Percentiles rank a stretch among this genome's conserved stretches.
Evolutionary conservation across 805 yeast species (phyloP).

Genomic region (Metschnikowia bowlesiae): DNA sequence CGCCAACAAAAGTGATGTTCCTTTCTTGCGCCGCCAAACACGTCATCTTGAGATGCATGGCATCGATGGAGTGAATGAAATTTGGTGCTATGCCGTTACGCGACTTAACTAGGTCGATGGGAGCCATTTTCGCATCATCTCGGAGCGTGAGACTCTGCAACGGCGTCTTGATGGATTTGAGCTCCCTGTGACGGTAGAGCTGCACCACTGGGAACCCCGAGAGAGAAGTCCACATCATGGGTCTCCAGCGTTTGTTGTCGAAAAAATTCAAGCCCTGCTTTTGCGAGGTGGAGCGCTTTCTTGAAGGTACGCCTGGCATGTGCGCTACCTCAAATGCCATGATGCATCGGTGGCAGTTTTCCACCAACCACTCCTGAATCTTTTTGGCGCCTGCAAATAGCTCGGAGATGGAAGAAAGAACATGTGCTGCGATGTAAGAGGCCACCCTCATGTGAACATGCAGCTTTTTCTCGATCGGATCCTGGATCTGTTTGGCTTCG

Average conservation of each 20-base stretch:
- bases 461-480: not conserved
- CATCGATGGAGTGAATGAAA: constrained; percentile 40
- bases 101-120: constrained; percentile 28
- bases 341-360: constrained; percentile 28
- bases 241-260: constrained; percentile 20
- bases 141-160: constrained; percentile 22
- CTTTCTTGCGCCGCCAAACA: constrained; percentile 20
- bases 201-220: constrained; percentile 42
- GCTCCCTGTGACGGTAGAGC: constrained; percentile 22
- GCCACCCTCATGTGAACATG: constrained; percentile 4
- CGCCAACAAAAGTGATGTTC: constrained; percentile 31
- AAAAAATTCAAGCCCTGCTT: constrained; percentile 17
- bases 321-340: constrained; percentile 20
- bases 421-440: constrained; percentile 10
- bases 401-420: constrained; percentile 15
- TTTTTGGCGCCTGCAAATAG: constrained; percentile 30
- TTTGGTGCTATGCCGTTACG: constrained; percentile 40
- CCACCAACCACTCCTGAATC: constrained; percentile 35
- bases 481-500: no score
- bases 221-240: constrained; percentile 41
- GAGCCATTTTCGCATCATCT: constrained; percentile 19
- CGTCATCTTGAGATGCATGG: constrained; percentile 37
- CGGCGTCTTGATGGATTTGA: constrained; percentile 16
- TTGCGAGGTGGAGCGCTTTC: not conserved
- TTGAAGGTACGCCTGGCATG: not conserved